Evolutionary conservation across 129 eudicot genomes (phyloP).

Genomic region (Apium graveolens): DNA sequence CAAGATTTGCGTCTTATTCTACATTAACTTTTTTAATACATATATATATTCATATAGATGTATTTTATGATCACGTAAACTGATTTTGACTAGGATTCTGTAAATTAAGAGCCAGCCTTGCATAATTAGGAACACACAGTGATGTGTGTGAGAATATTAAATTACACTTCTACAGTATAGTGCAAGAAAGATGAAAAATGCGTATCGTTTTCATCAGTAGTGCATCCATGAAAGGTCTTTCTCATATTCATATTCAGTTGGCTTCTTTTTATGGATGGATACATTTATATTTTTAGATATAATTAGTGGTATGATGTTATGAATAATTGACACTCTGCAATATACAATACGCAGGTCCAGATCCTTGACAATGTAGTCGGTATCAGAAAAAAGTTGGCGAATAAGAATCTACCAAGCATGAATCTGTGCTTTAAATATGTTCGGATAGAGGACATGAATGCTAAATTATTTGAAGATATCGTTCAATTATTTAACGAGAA

Average conservation of each 20-base stretch:
- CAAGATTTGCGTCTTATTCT: too few species aligned
- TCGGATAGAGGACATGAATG: neutral
- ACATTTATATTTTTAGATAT: neutral
- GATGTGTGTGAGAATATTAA: neutral
- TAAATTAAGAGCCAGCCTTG: too few species aligned
- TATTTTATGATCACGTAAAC: too few species aligned
- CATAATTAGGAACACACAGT: too few species aligned
- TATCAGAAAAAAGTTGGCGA: neutral
- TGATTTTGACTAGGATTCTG: too few species aligned
- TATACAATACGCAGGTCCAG: neutral
- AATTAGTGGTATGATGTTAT: neutral
- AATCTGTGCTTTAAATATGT: neutral
- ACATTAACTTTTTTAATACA: too few species aligned
- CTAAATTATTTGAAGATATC: neutral
- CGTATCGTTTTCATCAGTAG: neutral
- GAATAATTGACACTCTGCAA: neutral
- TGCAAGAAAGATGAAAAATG: neutral
- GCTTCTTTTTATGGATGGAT: conserved; percentile 3
- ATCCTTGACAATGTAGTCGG: neutral
- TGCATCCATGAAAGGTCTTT: conserved; percentile 2
- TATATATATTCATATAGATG: too few species aligned
- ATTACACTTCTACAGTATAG: neutral
- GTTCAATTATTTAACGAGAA: neutral
- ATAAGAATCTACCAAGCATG: neutral
- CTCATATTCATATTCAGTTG: neutral